Evolutionary conservation across 176 grass and related monocot species (phyloP).

Genomic region (Ensete ventricosum): DNA sequence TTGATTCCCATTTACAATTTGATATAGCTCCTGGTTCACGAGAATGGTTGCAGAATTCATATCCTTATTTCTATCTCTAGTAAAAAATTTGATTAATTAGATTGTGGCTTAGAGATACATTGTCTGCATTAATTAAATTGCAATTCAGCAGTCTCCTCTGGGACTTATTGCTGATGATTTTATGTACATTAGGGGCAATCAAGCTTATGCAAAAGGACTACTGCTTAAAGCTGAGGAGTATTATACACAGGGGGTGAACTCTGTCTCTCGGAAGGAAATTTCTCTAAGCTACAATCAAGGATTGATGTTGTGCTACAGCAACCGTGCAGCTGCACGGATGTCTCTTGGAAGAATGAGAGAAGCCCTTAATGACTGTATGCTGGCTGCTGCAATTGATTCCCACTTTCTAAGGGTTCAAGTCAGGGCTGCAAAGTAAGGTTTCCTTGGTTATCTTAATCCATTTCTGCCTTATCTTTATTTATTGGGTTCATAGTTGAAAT

Average conservation of each 20-base stretch:
- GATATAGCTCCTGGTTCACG: neutral
- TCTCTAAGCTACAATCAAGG: constrained; percentile 38
- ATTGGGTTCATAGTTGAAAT: neutral
- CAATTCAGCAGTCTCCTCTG: neutral
- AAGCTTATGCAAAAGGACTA: constrained; percentile 63
- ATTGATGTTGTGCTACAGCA: constrained; percentile 87
- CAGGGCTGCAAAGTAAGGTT: constrained; percentile 78
- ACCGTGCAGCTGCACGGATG: constrained; percentile 84
- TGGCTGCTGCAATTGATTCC: constrained; percentile 60
- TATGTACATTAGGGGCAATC: constrained; percentile 57
- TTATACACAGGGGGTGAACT: constrained; percentile 69
- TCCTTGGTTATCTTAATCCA: neutral
- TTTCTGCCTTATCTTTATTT: neutral
- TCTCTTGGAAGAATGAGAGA: constrained; percentile 88
- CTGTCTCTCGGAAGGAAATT: constrained; percentile 40
- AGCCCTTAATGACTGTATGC: constrained; percentile 62
- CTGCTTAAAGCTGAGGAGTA: constrained; percentile 69
- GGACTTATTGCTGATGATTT: constrained; percentile 5
- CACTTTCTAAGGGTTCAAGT: constrained; percentile 68
- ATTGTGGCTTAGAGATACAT: neutral
- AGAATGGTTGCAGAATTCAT: neutral
- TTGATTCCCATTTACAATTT: neutral
- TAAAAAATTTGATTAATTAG: neutral
- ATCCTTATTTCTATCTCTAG: neutral
- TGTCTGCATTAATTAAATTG: neutral